Conservation (phyloP, 2,329 filamentous ascomycete species). For the Lachnellula occidentalis region DNA sequence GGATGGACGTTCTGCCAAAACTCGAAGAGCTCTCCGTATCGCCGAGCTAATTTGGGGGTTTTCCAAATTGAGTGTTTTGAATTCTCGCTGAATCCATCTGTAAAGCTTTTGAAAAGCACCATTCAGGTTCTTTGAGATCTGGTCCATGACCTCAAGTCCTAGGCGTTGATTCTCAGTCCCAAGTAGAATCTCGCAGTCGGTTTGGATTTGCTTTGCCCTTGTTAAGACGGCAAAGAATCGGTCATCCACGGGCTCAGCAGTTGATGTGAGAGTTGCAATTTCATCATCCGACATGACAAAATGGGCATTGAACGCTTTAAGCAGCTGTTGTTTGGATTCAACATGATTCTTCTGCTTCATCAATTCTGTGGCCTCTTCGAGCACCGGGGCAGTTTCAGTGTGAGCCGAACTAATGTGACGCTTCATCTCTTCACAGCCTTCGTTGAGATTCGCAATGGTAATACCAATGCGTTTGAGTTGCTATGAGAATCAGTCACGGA, state of each 20-base stretch:
- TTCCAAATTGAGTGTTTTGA: slow-evolving; percentile 87
- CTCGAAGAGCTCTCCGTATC: slow-evolving; percentile 76
- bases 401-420: slow-evolving; percentile 70
- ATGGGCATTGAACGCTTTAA: slow-evolving; percentile 72
- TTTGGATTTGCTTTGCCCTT: slow-evolving; percentile 80
- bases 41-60: slow-evolving; percentile 86
- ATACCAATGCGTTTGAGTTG: slow-evolving; percentile 81
- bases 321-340: slow-evolving; percentile 72
- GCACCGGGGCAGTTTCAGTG: slow-evolving; percentile 64
- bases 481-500: slow-evolving; percentile 39
- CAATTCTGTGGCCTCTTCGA: slow-evolving; percentile 71
- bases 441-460: slow-evolving; percentile 73
- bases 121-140: slow-evolving; percentile 81
- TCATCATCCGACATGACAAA: slow-evolving; percentile 85
- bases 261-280: slow-evolving; percentile 66
- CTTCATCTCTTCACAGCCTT: slow-evolving; percentile 75
- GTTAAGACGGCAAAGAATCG: slow-evolving; percentile 73
- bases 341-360: slow-evolving; percentile 67
- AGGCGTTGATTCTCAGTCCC: slow-evolving; percentile 86
- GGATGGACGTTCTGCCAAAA: slow-evolving; percentile 82
- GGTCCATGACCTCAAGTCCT: slow-evolving; percentile 85
- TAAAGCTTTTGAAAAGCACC: slow-evolving; percentile 92
- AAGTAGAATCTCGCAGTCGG: slow-evolving; percentile 82
- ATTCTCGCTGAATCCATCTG: slow-evolving; percentile 89
- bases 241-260: slow-evolving; percentile 77